These are phyloP conservation scores for Schwanniomyces occidentalis DNA, from an alignment of 805 yeast species.

Conservation along the genomic window DNA sequence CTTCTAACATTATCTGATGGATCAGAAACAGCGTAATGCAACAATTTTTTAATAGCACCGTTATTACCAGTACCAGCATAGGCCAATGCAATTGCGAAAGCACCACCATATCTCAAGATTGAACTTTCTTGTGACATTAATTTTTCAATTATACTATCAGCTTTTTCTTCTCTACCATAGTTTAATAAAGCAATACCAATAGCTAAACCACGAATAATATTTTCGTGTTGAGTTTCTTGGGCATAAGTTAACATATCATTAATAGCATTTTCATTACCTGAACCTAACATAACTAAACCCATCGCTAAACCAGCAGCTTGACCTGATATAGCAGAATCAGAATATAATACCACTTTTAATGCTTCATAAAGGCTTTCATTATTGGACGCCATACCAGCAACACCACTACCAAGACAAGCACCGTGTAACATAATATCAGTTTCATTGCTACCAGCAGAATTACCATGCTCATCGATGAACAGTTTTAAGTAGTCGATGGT, in stretches of 20 bases:
- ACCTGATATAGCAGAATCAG: slow-evolving; percentile 92
- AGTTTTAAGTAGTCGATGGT: slow-evolving; percentile 74
- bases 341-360: slow-evolving; percentile 76
- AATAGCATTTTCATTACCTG: slow-evolving; percentile 67
- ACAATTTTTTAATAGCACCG: slow-evolving; percentile 76
- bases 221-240: slow-evolving; percentile 93
- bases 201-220: slow-evolving; percentile 89
- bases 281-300: slow-evolving; percentile 95
- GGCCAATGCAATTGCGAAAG: slow-evolving; percentile 90
- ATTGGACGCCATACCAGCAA: slow-evolving; percentile 93
- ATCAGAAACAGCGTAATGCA: slow-evolving; percentile 95
- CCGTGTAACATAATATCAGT: slow-evolving; percentile 89
- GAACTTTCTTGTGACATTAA: slow-evolving; percentile 76
- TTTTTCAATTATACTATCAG: slow-evolving; percentile 65
- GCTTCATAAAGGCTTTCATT: slow-evolving; percentile 75
- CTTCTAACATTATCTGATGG: slow-evolving; percentile 96
- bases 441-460: slow-evolving; percentile 64
- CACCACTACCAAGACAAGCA: slow-evolving; percentile 92
- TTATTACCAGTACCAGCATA: slow-evolving; percentile 96
- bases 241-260: slow-evolving; percentile 89
- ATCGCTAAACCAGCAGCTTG: slow-evolving; percentile 95
- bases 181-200: slow-evolving; percentile 84
- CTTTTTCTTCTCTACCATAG: slow-evolving; percentile 82
- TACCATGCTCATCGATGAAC: slow-evolving; percentile 66
- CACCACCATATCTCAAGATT: slow-evolving; percentile 92